Evolutionary conservation across 768 basidiomycete species (phyloP), one percentile per base, ranked within the genome.

Genomic region (Podaxis carcinomalis): DNA sequence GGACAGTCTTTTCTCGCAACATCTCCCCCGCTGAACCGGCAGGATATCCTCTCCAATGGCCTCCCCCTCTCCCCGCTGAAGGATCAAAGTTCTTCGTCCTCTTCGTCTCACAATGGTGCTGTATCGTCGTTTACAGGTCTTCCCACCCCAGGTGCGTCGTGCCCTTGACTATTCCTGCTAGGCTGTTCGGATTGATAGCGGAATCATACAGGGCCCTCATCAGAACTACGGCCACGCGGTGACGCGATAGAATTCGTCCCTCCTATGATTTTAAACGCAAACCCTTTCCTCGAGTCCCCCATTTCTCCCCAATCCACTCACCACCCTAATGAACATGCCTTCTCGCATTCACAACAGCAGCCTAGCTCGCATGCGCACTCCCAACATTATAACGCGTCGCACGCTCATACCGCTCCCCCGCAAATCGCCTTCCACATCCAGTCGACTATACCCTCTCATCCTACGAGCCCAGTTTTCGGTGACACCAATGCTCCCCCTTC

Each of bases 141-240:
- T 40, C 73, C 70, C 14, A 74, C 73, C n/a, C 73, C 73, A 62
- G 73, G 73, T 72, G 56, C 25, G 67, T 65, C 28, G 14, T 46
- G 23, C 60, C 54, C 21, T 28, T 55, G 9, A 32, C 7, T 58
- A n/a, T 39, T 59, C 35, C 50, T 21, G 53, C 61, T 40, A 39
- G 37, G 49, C 27, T 47, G 39, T 59, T 63, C 7, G 46, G 25
- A 46, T 35, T 32, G 35, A 46, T 19, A 52, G 46, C 55, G 51
- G 55, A 23, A 9, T 35, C 19, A 19, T 28, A 7, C 54, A 89
- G 88, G 83, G 11, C 77, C 82, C 3, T 91, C 89, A 5, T 77
- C 82, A 9, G 88, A 90, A 73, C 78, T 90, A 56, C 82, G 86
- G 51, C 81, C 88, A 10, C 79, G 83, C 66, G 78, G 80, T 57